Conservation (phyloP, 1,284 basidiomycete genomes). For the Ustilago xerochloae region DNA sequence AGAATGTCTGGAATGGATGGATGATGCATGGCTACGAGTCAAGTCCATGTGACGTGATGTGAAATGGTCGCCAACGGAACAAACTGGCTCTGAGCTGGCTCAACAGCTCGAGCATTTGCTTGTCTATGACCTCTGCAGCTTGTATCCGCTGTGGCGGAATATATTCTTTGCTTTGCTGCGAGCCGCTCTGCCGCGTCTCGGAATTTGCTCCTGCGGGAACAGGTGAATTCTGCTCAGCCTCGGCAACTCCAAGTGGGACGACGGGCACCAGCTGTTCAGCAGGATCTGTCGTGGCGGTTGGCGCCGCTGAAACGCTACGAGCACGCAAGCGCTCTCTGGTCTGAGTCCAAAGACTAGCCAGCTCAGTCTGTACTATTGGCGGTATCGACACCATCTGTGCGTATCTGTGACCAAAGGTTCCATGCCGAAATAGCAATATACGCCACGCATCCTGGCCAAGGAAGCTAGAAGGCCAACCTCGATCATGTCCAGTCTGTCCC, state of each 20-base stretch:
- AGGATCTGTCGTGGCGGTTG: too few species aligned
- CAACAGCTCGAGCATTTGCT: slow-evolving; percentile 26
- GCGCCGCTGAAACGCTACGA: background rate
- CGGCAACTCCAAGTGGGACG: background rate
- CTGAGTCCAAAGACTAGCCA: slow-evolving; percentile 30
- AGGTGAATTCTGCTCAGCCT: background rate
- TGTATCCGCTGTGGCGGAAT: background rate
- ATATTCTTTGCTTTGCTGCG: background rate
- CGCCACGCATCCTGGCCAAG: slow-evolving; percentile 43
- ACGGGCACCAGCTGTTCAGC: background rate
- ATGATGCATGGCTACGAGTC: slow-evolving; percentile 3
- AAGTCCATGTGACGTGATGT: slow-evolving; percentile 19
- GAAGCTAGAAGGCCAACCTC: slow-evolving; percentile 45
- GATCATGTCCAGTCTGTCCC: slow-evolving; percentile 14
- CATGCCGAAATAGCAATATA: slow-evolving; percentile 40
- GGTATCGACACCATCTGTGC: slow-evolving; percentile 38
- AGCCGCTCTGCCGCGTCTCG: background rate
- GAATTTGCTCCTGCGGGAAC: background rate
- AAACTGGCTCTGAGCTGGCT: slow-evolving; percentile 23
- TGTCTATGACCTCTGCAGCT: slow-evolving; percentile 1
- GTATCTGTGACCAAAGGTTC: slow-evolving; percentile 27
- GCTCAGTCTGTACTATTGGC: slow-evolving; percentile 27
- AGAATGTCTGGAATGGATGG: too few species aligned
- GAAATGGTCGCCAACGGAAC: slow-evolving; percentile 44
- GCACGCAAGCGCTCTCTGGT: slow-evolving; percentile 20